phyloP scores from a whole-genome alignment of 371 early-diverging fungal species.

The Ordospora pajunii region DNA sequence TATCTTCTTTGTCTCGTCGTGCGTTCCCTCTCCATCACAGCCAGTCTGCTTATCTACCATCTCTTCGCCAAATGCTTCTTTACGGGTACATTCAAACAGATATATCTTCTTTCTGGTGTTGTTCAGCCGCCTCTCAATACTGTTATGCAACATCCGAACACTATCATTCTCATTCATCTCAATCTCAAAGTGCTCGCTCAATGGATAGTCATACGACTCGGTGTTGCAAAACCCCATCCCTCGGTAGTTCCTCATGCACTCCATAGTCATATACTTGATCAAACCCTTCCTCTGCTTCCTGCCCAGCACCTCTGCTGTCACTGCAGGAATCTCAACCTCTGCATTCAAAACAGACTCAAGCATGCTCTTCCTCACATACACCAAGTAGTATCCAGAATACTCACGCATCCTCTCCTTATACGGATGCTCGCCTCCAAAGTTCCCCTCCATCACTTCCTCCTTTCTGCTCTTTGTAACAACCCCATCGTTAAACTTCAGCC shows the following conservation, averaged over 20 bases:
- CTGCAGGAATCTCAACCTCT: constrained; percentile 1
- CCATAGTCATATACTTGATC: constrained; percentile 6
- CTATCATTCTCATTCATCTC: constrained; percentile 2
- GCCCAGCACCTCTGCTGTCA: neutral
- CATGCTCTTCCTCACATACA: constrained; percentile 48
- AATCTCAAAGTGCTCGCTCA: constrained; percentile 11
- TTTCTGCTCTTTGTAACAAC: constrained; percentile 73
- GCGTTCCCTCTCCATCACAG: neutral
- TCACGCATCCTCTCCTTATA: constrained; percentile 43
- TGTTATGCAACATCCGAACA: constrained; percentile 16
- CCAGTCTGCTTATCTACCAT: neutral
- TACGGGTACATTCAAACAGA: constrained; percentile 15
- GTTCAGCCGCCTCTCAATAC: neutral
- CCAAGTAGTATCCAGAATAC: constrained; percentile 57
- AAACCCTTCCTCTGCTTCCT: neutral
- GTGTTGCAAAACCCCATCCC: constrained; percentile 21
- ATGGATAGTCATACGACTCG: constrained; percentile 10
- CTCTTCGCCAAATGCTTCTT: neutral
- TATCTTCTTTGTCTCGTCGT: neutral
- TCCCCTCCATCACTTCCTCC: constrained; percentile 73
- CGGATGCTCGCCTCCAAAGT: constrained; percentile 66
- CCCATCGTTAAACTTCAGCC: constrained; percentile 88
- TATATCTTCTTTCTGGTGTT: neutral
- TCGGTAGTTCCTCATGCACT: constrained; percentile 23
- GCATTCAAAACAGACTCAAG: neutral